Evolutionary conservation across 352 stramenopile genomes (phyloP).

Genomic region (Thalassiosira ordinaria): DNA sequence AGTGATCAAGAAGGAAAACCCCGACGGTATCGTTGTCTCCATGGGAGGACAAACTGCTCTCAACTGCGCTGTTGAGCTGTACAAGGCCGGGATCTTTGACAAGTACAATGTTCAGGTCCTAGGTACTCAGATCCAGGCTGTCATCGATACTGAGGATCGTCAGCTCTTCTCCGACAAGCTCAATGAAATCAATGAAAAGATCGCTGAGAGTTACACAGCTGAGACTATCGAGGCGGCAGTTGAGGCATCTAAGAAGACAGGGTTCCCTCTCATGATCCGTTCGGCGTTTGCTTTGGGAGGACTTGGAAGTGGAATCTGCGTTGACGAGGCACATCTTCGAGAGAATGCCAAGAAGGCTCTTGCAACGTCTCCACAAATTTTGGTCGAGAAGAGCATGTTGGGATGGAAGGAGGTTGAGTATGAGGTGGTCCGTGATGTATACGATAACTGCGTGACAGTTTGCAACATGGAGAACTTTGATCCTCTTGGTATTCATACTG

Average conservation of each 20-base stretch:
- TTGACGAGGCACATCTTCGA: slow-evolving; percentile 89
- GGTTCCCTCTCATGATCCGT: slow-evolving; percentile 96
- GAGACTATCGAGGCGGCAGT: slow-evolving; percentile 92
- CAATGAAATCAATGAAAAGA: slow-evolving; percentile 95
- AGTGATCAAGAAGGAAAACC: slow-evolving; percentile 97
- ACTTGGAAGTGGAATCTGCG: slow-evolving; percentile 94
- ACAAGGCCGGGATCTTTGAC: slow-evolving; percentile 91
- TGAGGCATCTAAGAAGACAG: slow-evolving; percentile 92
- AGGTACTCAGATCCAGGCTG: slow-evolving; percentile 95
- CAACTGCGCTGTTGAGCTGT: slow-evolving; percentile 96
- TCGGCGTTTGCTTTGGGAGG: slow-evolving; percentile 97
- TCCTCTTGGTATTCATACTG: slow-evolving; percentile 96
- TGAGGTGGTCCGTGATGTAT: slow-evolving; percentile 95
- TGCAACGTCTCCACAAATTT: slow-evolving; percentile 91
- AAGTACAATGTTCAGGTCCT: slow-evolving; percentile 94
- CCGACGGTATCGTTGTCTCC: slow-evolving; percentile 96
- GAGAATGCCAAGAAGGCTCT: slow-evolving; percentile 89
- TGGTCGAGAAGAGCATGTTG: slow-evolving; percentile 96
- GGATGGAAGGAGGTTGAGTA: slow-evolving; percentile 99
- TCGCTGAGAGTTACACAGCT: slow-evolving; percentile 93
- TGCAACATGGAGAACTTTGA: slow-evolving; percentile 99
- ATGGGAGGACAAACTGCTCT: slow-evolving; percentile 99
- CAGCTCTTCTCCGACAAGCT: slow-evolving; percentile 96
- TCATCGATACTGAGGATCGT: slow-evolving; percentile 98
- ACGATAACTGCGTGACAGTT: slow-evolving; percentile 98